Conservation (phyloP, 441 rosid genomes). For the Jatropha podagrica region DNA sequence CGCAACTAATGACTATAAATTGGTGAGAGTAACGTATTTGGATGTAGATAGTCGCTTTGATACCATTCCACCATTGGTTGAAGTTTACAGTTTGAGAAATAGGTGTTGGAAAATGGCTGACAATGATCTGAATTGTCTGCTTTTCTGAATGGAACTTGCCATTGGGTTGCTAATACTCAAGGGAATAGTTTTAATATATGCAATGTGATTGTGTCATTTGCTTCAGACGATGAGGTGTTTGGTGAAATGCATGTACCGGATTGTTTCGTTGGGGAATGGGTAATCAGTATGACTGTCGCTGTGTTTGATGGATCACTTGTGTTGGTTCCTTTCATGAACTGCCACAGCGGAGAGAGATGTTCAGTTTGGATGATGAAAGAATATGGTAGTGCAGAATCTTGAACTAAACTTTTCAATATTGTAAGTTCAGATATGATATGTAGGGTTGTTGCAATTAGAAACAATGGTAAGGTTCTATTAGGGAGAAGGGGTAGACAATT, state of each 20-base stretch:
- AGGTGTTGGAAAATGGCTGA: neutral
- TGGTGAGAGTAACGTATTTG: constrained; percentile 4
- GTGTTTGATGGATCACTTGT: neutral
- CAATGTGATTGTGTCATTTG: neutral
- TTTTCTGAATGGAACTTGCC: constrained; percentile 11
- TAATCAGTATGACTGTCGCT: neutral
- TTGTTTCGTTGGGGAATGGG: neutral
- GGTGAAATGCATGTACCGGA: neutral
- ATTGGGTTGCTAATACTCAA: neutral
- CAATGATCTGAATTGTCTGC: neutral
- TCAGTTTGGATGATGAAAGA: constrained; percentile 12
- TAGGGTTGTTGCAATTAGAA: neutral
- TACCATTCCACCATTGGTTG: neutral
- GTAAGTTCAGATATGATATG: neutral
- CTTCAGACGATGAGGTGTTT: neutral
- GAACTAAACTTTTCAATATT: constrained; percentile 2
- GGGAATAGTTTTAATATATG: too few species aligned
- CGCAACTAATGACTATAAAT: constrained; percentile 6
- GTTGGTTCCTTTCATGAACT: neutral
- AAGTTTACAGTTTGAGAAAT: neutral
- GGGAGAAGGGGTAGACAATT: neutral
- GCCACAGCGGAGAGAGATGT: neutral
- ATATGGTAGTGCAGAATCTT: constrained; percentile 4
- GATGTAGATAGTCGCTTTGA: neutral
- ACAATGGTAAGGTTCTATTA: neutral